These are phyloP conservation scores for Aspergillus piperis DNA, from an alignment of 2,329 filamentous ascomycete genomes.

Conservation along the genomic window DNA sequence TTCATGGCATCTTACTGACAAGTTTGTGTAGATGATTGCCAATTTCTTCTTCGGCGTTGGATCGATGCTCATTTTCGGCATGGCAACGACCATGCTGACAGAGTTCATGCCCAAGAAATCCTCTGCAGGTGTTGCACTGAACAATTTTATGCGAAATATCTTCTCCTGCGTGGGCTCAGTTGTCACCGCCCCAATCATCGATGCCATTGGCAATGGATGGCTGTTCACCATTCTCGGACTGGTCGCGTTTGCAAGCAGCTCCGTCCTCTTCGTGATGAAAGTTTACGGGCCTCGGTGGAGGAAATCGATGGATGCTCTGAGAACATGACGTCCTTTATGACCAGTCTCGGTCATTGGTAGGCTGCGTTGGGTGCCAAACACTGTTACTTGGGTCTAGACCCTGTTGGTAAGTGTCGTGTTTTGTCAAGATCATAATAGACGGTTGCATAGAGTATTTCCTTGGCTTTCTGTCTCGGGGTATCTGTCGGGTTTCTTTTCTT, in stretches of 20 bases:
- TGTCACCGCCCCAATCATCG: constrained; percentile 69
- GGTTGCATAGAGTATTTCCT: constrained; percentile 4
- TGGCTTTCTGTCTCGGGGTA: neutral
- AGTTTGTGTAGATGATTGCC: constrained; percentile 52
- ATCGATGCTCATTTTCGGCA: constrained; percentile 76
- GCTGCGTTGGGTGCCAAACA: neutral
- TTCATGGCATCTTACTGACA: neutral
- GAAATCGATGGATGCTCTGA: constrained; percentile 56
- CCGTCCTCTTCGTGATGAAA: constrained; percentile 62
- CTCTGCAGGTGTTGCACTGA: constrained; percentile 73
- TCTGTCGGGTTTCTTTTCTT: neutral
- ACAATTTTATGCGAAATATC: constrained; percentile 80
- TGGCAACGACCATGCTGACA: constrained; percentile 78
- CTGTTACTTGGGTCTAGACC: neutral
- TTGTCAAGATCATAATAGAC: neutral
- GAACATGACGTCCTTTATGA: constrained; percentile 19
- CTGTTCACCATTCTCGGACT: constrained; percentile 65
- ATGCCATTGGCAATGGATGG: constrained; percentile 73
- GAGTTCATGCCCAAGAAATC: constrained; percentile 76
- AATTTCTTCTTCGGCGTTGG: constrained; percentile 75
- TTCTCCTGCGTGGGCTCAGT: constrained; percentile 71
- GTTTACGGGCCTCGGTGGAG: constrained; percentile 66
- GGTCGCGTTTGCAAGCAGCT: constrained; percentile 60
- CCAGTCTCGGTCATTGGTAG: neutral
- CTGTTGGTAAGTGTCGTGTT: neutral